Conservation (phyloP, 2,329 filamentous ascomycete genomes). For the Keithomyces neogunnii region DNA sequence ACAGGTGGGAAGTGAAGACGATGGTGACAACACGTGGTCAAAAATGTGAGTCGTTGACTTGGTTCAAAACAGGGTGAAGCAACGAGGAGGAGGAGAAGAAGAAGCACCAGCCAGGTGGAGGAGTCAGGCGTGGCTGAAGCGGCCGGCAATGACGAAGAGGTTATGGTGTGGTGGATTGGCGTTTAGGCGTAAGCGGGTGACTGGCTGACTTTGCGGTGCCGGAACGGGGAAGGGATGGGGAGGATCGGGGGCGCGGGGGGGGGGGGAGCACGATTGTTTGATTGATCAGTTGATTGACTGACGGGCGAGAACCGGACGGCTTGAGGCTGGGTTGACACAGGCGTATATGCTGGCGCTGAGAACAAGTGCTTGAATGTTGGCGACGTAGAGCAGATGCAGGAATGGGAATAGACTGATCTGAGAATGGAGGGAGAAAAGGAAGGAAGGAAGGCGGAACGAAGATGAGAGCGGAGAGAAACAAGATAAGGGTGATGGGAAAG, state of each 20-base stretch:
- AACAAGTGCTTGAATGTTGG: background rate
- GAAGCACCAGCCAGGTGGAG: too few species aligned
- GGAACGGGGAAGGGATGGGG: background rate
- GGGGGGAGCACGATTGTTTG: background rate
- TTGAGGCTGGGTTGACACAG: too few species aligned
- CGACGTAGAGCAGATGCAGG: background rate
- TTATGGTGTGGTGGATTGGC: background rate
- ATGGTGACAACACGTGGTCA: background rate
- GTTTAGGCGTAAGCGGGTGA: background rate
- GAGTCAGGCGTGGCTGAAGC: background rate
- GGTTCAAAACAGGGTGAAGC: too few species aligned
- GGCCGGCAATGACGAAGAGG: background rate
- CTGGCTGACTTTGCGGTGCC: background rate
- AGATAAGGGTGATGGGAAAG: background rate
- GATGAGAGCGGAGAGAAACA: slow-evolving; percentile 3
- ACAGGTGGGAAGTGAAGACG: background rate
- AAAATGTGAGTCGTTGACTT: background rate
- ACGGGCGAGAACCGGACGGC: background rate
- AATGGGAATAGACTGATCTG: background rate
- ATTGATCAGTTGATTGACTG: background rate
- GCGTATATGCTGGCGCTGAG: too few species aligned
- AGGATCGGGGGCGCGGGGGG: background rate
- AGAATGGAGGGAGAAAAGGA: background rate
- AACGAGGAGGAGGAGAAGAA: too few species aligned
- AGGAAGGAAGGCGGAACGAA: background rate